A percentile compares a stretch with the other conserved stretches of the same genome.
Evolutionary conservation across 2,329 filamentous ascomycete species (phyloP).

Genomic region (Coniosporium tulheliwenetii): DNA sequence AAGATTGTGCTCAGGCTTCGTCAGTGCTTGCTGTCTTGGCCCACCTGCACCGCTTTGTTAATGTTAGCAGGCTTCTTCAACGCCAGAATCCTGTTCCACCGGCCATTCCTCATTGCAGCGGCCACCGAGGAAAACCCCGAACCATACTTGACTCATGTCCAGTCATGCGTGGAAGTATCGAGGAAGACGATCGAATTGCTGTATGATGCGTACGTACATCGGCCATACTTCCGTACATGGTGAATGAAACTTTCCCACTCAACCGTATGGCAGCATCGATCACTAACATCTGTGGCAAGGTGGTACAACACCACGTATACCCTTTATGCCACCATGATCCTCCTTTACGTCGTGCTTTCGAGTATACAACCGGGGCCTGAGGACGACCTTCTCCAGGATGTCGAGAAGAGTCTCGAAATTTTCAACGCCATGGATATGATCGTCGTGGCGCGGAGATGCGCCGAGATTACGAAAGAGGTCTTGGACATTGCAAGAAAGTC

Average conservation of each 20-base stretch:
- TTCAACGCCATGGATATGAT: constrained; percentile 16
- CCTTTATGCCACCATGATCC: constrained; percentile 17
- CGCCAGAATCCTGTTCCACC: constrained; percentile 14
- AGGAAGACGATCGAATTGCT: constrained; percentile 13
- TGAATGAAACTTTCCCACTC: too few relatives aligned
- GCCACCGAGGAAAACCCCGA: constrained; percentile 2
- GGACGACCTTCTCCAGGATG: constrained; percentile 11
- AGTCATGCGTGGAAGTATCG: constrained; percentile 13
- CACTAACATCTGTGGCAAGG: too few relatives aligned
- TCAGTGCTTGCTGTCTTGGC: neutral
- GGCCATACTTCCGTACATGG: constrained; percentile 16
- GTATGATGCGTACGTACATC: constrained; percentile 14
- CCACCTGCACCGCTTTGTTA: too few relatives aligned
- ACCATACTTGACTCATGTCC: constrained; percentile 8
- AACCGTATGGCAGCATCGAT: too few relatives aligned
- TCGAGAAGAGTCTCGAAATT: constrained; percentile 16
- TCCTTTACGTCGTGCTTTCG: constrained; percentile 14
- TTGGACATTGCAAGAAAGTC: constrained; percentile 9
- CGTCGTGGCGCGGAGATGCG: constrained; percentile 15
- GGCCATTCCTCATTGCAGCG: constrained; percentile 12
- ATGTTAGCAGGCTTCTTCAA: constrained; percentile 9
- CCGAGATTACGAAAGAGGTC: constrained; percentile 14
- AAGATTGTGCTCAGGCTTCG: constrained; percentile 15
- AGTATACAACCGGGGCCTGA: constrained; percentile 7
- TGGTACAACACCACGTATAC: constrained; percentile 20